These are phyloP conservation scores for Dendrothele bispora DNA, from an alignment of 768 basidiomycete species.

Conservation along the genomic window DNA sequence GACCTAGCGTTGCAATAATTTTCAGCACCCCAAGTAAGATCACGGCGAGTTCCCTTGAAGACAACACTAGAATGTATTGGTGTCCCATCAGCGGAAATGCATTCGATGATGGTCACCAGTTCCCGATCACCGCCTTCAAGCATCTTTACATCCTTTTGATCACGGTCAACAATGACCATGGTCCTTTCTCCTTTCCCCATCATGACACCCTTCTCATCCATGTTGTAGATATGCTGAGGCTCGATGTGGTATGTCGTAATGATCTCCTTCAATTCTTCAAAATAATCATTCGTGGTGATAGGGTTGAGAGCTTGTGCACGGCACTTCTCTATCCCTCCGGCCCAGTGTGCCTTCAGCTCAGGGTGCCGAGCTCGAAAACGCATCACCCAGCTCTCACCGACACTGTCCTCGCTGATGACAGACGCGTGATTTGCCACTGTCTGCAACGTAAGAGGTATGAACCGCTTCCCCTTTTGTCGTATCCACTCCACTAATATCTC, in stretches of 20 bases:
- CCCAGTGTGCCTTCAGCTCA: neutral
- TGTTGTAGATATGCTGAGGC: slow-evolving; percentile 6
- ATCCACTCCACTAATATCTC: slow-evolving; percentile 8
- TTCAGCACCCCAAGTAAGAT: neutral
- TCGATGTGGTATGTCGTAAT: neutral
- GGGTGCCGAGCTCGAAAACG: neutral
- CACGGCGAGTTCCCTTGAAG: neutral
- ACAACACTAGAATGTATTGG: neutral
- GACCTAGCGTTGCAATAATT: neutral
- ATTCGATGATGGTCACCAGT: neutral
- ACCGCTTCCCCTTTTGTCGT: slow-evolving; percentile 1
- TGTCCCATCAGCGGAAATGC: neutral
- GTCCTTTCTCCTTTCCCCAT: slow-evolving; percentile 3
- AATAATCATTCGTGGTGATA: neutral
- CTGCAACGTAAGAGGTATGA: slow-evolving; percentile 10
- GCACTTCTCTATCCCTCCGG: no score
- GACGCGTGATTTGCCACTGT: slow-evolving; percentile 2
- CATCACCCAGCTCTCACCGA: neutral
- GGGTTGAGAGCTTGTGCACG: neutral
- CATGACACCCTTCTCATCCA: slow-evolving; percentile 13
- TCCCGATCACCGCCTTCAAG: neutral
- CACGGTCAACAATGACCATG: slow-evolving; percentile 6
- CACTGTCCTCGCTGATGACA: neutral
- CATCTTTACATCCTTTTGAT: slow-evolving; percentile 2
- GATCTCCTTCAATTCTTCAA: neutral